These are phyloP conservation scores for Aspergillus sergii DNA, from an alignment of 2,329 filamentous ascomycete genomes.

Conservation along the genomic window DNA sequence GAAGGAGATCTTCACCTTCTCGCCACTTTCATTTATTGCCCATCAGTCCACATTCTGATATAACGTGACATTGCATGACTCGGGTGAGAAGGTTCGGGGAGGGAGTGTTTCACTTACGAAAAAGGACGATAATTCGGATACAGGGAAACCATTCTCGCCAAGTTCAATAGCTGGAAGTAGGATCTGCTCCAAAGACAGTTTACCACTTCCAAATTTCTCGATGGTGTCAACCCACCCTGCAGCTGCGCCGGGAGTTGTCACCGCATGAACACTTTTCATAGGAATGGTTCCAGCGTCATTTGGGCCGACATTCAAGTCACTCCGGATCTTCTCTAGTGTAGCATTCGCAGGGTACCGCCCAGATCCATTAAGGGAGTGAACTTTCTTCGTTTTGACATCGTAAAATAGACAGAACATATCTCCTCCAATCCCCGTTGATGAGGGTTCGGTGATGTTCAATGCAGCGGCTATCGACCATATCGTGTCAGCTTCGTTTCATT, in stretches of 20 bases:
- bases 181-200: conserved; percentile 74
- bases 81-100: too few relatives aligned
- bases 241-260: conserved; percentile 85
- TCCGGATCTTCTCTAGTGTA: conserved; percentile 70
- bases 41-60: not conserved
- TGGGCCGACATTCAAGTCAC: conserved; percentile 66
- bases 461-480: conserved; percentile 67
- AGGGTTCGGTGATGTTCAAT: conserved; percentile 90
- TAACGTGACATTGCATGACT: not conserved
- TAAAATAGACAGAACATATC: conserved; percentile 98
- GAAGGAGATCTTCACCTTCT: conserved; percentile 63
- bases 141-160: conserved; percentile 85
- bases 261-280: conserved; percentile 73
- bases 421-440: conserved; percentile 91
- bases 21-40: conserved; percentile 64
- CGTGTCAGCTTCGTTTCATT: conserved; percentile 11
- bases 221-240: conserved; percentile 93
- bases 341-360: conserved; percentile 74
- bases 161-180: conserved; percentile 81
- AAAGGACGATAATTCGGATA: conserved; percentile 74
- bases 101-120: conserved; percentile 57
- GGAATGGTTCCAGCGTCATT: conserved; percentile 66
- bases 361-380: conserved; percentile 88
- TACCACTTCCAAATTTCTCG: conserved; percentile 86
- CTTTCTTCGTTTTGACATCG: conserved; percentile 76